phyloP scores from a whole-genome alignment of 768 basidiomycete species.

The Agaricus blazei region DNA sequence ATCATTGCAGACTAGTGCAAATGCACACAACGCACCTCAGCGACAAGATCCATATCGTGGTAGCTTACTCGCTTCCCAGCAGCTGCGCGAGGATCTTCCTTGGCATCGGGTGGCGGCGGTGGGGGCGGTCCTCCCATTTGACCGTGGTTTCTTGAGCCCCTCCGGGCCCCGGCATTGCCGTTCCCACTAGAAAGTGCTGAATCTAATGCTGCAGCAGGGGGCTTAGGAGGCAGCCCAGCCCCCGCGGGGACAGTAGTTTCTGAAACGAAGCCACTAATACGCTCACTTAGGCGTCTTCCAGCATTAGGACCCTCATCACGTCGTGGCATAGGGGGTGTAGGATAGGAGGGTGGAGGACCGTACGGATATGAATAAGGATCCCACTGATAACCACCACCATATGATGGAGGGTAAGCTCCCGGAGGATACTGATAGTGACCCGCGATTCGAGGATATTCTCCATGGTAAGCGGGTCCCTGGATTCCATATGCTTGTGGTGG shows the following conservation, averaged over 20 bases:
- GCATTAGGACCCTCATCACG: constrained; percentile 51
- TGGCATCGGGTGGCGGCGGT: constrained; percentile 82
- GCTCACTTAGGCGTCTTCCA: constrained; percentile 67
- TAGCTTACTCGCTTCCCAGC: constrained; percentile 89
- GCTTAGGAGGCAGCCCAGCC: constrained; percentile 79
- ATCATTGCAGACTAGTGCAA: constrained; percentile 7
- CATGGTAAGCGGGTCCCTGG: constrained; percentile 49
- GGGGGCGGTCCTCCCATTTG: constrained; percentile 53
- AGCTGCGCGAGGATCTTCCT: constrained; percentile 89
- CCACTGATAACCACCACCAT: constrained; percentile 35
- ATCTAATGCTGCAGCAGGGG: constrained; percentile 49
- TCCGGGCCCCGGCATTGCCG: constrained; percentile 34
- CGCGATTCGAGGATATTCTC: constrained; percentile 28
- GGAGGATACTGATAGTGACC: constrained; percentile 23
- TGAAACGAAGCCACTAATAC: constrained; percentile 71
- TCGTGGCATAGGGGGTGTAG: constrained; percentile 32
- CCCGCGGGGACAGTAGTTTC: constrained; percentile 50
- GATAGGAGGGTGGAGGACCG: constrained; percentile 27
- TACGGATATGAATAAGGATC: constrained; percentile 35
- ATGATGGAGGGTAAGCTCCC: constrained; percentile 41
- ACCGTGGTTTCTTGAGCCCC: constrained; percentile 29
- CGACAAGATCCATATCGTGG: constrained; percentile 92
- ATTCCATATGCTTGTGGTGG: constrained; percentile 86
- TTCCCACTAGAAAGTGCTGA: constrained; percentile 49
- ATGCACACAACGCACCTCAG: constrained; percentile 47